Evolutionary conservation across 495 filamentous ascomycete genomes (phyloP), one percentile per base, ranked within the genome.

Genomic region (Hyphodiscus hymeniophilus): DNA sequence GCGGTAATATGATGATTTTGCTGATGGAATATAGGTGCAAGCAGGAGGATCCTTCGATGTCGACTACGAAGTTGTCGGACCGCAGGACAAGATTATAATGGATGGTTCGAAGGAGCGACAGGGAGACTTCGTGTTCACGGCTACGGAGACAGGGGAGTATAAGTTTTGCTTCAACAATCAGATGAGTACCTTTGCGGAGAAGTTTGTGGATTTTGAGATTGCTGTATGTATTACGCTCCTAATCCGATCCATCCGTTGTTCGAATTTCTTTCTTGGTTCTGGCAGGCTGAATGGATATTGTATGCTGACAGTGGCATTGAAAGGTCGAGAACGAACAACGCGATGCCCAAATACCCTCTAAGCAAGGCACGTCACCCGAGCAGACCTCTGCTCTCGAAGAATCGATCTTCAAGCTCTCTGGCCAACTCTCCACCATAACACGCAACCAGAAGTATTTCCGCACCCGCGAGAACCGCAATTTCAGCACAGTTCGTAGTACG

Each of bases 361-460:
- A 91, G 61, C 88, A 94, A 71, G 91, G 91, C 53, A 85, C 85
- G 42, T 78, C 81, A 46, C 86, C 91, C 34, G 94, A 99, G 66
- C 94, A 99, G 61, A 90, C 91, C 11, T 80, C 81, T 39, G 83
- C 79, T 7, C 77, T 99, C 28, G 92, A 97, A 62, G 94, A 99
- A 69, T 94, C 89, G 10, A 85, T 97, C 62, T 86, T 87, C 74
- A 96, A 96, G 69, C 72, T 99, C 42, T 96, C 91, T 5, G 81
- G 85, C 42, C 87, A 94, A 60, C 70, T 99, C 31, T 94, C 89
- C n/a, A 96, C 91, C 45, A 91, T 99, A 62, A 87, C 87, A 15
- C 82, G 94, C 39, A 95, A 95, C 71, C 94, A 99, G 63, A 97
- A 97, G 63, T 97, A 97, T 70, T 99, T 99, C 82, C 86, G 94